Evolutionary conservation across 2,329 filamentous ascomycete species (phyloP), one percentile per base, ranked within the genome.

Genomic region (Calonectria ilicicola): DNA sequence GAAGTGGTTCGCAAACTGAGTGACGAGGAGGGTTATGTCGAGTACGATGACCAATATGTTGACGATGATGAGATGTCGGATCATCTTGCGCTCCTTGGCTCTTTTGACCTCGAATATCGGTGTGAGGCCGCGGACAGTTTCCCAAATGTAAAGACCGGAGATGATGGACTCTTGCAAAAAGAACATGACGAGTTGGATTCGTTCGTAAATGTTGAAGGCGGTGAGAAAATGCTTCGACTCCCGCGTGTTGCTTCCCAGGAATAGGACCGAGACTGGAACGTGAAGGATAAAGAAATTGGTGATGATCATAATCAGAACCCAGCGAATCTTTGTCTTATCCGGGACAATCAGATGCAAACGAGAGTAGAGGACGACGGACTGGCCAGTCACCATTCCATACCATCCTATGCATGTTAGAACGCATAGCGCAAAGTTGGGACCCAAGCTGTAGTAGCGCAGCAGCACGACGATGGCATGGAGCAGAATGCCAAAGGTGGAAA

Each of bases 321-420:
- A 84, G 2, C 85, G 85, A 1, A 92, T 83, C 3, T 87, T 80
- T 2, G 81, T 80, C 23, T 86, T 72, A 83, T 90, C 88, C 15
- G 86, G 86, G 12, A 90, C 83, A n/a, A 93, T 86, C 2, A 93
- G 85, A 77, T 92, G 90, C 1, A 93, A 83, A 1, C 91, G 86
- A 1, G 90, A 92, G 82, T 91, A 93, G 1, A 93, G 83, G 1
- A 93, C 90, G 19, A 92, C 77, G 0, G 88, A 88, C 78, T 92
- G 90, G 0, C 91, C 91, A 0, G 90, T 91, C 0, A 92, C 86
- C 89, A 92, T 91, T 2, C 78, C 74, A 17, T 76, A 79, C 81
- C 82, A 83, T 5, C 80, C 80, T 14, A 80, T 70, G 15, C 63
- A 65, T 6, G 63, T 65, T 14, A 65, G 44, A 17, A 65, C 63